Evolutionary conservation across 805 yeast genomes (phyloP), one percentile per base, ranked within the genome.

Genomic region (Wickerhamiella parazyma): DNA sequence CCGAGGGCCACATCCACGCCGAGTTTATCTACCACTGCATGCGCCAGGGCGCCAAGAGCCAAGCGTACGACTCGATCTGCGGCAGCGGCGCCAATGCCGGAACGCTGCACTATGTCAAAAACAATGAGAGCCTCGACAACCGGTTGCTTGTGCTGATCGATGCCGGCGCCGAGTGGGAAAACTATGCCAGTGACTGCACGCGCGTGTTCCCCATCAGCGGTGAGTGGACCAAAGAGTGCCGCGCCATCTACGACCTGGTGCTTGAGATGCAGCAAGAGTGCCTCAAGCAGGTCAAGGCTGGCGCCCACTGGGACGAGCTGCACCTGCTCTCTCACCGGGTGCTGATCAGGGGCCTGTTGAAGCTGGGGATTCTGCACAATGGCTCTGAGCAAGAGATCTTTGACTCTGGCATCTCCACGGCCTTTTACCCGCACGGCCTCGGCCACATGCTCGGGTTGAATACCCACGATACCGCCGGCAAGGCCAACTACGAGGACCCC

Each of bases 151-250:
- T 89, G 10, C 70, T 89, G 48, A 78, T 89, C 43, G 98, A 89
- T 65, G 96, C 97, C 7, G 98, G 98, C 45, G 94, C 95, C 2
- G 97, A 89, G 63, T 89, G 96, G 95, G 73, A 75, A 50, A 77
- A 84, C 59, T 89, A 89, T 61, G 87, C 95, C 2, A 70, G 85
- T 36, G 98, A 89, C 59, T 95, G 91, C 35, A 91, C 98, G 12
- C 73, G 98, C 58, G 82, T 93, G 58, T 89, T 86, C 73, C 98
- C 98, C 22, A 76, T 85, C 44, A 72, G 69, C 49, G 98, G 98
- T 6, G 76, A 78, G 44, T 89, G 95, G 86, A 74, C 87, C 7
- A 73, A 72, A 49, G 97, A 91, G 57, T 93, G 89, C 54, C 70
- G 82, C 51, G 83, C 73, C 45, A 78, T 89, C 38, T 89, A 91